Conservation (phyloP, 371 early-diverging fungal genomes). For the Blyttiomyces sp. region DNA sequence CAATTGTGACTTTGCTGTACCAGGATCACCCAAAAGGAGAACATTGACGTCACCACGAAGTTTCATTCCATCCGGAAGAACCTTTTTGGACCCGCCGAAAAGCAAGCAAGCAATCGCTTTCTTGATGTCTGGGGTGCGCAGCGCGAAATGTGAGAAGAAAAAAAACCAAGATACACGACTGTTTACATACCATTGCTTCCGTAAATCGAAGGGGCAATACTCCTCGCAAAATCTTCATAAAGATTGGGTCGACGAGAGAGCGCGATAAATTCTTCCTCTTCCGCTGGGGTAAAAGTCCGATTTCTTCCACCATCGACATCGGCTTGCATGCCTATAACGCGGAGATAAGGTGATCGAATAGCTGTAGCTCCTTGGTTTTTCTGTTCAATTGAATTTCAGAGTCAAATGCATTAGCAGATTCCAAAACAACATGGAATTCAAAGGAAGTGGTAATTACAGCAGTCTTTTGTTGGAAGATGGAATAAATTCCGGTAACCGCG, state of each 20-base stretch:
- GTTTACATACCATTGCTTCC: constrained; percentile 71
- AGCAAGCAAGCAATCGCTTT: constrained; percentile 95
- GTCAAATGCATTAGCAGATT: not conserved
- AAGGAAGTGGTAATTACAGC: constrained; percentile 17
- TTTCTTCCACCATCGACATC: constrained; percentile 76
- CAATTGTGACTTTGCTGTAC: constrained; percentile 98
- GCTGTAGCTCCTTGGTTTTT: constrained; percentile 60
- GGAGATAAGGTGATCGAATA: constrained; percentile 88
- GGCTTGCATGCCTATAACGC: constrained; percentile 85
- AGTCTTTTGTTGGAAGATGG: constrained; percentile 69
- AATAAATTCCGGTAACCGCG: constrained; percentile 94
- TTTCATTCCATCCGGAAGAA: constrained; percentile 94
- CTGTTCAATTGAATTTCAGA: not conserved
- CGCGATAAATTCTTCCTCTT: constrained; percentile 85
- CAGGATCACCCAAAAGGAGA: constrained; percentile 99
- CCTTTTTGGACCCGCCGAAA: constrained; percentile 97
- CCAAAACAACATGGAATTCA: not conserved
- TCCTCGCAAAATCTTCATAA: constrained; percentile 82
- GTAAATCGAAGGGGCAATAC: constrained; percentile 96
- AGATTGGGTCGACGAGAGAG: constrained; percentile 86
- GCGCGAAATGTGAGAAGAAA: not conserved
- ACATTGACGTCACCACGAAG: constrained; percentile 99
- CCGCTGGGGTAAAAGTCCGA: constrained; percentile 82
- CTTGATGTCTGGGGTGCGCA: constrained; percentile 82
- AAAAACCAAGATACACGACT: not conserved